Conservation (phyloP, 352 stramenopile species). For the Aphanomyces astaci region DNA sequence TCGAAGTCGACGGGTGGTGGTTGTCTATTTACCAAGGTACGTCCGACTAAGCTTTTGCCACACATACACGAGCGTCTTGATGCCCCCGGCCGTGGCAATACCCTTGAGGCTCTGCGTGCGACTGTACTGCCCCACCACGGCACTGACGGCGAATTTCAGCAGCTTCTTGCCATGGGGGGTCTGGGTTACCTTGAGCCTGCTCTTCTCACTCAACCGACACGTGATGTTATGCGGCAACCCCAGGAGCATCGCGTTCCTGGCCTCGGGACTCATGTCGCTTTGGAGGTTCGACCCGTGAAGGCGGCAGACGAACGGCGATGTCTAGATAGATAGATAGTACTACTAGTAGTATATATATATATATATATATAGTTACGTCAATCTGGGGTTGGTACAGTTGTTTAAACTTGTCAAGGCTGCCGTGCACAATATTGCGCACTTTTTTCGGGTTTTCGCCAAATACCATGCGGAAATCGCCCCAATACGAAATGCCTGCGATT, state of each 20-base stretch:
- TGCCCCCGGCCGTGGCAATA: conserved; percentile 69
- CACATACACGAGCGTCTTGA: conserved; percentile 77
- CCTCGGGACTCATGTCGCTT: conserved; percentile 1
- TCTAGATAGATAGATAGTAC: conserved; percentile 27
- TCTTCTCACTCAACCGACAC: conserved; percentile 2
- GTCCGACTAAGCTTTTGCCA: conserved; percentile 81
- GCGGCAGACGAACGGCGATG: conserved; percentile 47
- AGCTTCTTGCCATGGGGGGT: conserved; percentile 47
- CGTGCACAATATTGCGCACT: conserved; percentile 86
- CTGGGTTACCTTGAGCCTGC: conserved; percentile 1
- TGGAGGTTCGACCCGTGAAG: background rate
- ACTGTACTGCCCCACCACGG: conserved; percentile 78
- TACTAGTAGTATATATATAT: conserved; percentile 9
- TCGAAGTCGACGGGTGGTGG: background rate
- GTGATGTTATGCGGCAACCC: conserved; percentile 18
- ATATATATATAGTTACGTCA: conserved; percentile 37
- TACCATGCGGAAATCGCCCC: conserved; percentile 85
- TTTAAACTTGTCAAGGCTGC: conserved; percentile 67
- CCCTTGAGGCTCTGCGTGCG: conserved; percentile 85
- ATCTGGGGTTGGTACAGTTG: conserved; percentile 70
- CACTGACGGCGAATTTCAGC: conserved; percentile 51
- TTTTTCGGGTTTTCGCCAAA: conserved; percentile 88
- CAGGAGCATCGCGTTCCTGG: conserved; percentile 12
- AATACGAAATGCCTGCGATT: conserved; percentile 85
- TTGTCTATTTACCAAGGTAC: conserved; percentile 37